Conservation (phyloP, 768 basidiomycete genomes). For the Collybiopsis confluens region DNA sequence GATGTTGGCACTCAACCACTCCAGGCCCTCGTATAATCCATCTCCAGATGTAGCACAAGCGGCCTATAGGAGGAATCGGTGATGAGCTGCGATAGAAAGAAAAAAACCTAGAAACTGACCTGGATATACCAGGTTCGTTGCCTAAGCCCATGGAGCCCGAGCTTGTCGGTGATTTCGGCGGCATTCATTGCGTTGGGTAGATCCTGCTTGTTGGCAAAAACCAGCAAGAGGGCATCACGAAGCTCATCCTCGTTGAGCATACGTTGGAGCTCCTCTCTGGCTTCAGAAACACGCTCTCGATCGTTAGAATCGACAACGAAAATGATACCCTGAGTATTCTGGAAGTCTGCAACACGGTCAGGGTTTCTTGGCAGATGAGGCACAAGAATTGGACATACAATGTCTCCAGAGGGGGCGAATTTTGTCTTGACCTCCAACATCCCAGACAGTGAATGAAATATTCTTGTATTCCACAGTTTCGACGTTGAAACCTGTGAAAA, state of each 20-base stretch:
- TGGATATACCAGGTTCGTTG: slow-evolving; percentile 99
- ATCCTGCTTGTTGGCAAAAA: slow-evolving; percentile 99
- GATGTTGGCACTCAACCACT: slow-evolving; percentile 93
- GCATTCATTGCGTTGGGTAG: slow-evolving; percentile 99
- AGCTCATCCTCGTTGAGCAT: slow-evolving; percentile 99
- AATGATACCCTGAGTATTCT: slow-evolving; percentile 99
- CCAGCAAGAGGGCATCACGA: slow-evolving; percentile 94
- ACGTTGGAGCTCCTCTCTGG: slow-evolving; percentile 97
- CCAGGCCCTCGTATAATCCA: slow-evolving; percentile 96
- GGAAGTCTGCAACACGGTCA: slow-evolving; percentile 74
- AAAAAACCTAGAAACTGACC: slow-evolving; percentile 39
- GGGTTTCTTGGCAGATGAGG: slow-evolving; percentile 15
- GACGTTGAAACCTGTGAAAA: slow-evolving; percentile 88
- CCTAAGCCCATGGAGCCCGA: slow-evolving; percentile 94
- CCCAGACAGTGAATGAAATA: slow-evolving; percentile 99
- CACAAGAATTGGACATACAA: slow-evolving; percentile 58
- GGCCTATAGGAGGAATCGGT: slow-evolving; percentile 48
- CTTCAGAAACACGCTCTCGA: slow-evolving; percentile 98
- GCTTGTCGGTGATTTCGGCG: slow-evolving; percentile 98
- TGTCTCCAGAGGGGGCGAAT: slow-evolving; percentile 99
- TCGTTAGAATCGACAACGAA: slow-evolving; percentile 99
- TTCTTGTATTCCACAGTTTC: slow-evolving; percentile 99
- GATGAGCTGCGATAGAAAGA: slow-evolving; percentile 1
- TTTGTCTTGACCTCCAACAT: slow-evolving; percentile 99
- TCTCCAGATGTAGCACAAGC: slow-evolving; percentile 98